Evolutionary conservation across 169 alveolate genomes (phyloP).

Genomic region (Eimeria zaria): DNA sequence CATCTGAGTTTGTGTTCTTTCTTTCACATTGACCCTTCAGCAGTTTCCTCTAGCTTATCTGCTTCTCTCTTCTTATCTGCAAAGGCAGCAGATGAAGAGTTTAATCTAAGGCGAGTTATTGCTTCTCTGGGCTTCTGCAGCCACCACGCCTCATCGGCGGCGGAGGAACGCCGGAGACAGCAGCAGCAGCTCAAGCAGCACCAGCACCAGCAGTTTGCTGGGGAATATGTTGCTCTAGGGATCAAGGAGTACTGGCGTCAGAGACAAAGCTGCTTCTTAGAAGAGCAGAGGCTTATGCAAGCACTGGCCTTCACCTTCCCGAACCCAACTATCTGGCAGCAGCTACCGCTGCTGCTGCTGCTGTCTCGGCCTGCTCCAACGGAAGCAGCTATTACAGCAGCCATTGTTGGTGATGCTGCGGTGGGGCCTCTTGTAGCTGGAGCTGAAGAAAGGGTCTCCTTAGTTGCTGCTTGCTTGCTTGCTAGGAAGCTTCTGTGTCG

Average conservation of each 20-base stretch:
- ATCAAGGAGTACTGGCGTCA: conserved; percentile 76
- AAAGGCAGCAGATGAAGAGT: conserved; percentile 56
- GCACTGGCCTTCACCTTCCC: conserved; percentile 69
- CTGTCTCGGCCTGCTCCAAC: conserved; percentile 21
- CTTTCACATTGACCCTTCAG: conserved; percentile 59
- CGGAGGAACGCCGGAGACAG: conserved; percentile 38
- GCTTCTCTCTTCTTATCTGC: conserved; percentile 77
- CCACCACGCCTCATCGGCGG: conserved; percentile 68
- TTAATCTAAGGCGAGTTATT: conserved; percentile 69
- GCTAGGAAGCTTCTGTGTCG: conserved; percentile 66
- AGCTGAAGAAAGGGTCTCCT: background rate
- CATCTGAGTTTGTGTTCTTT: conserved; percentile 20
- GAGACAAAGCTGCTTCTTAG: conserved; percentile 69
- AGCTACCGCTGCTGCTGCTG: conserved; percentile 61
- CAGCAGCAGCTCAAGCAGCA: conserved; percentile 28
- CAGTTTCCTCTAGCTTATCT: conserved; percentile 65
- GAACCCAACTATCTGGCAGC: conserved; percentile 49
- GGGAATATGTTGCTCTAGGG: conserved; percentile 71
- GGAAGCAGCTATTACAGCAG: conserved; percentile 51
- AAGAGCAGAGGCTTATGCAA: conserved; percentile 79
- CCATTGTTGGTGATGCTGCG: conserved; percentile 34
- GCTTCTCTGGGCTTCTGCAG: conserved; percentile 59
- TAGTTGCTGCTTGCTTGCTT: conserved; percentile 37
- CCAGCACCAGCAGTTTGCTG: conserved; percentile 12
- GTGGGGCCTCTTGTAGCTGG: conserved; percentile 53